Evolutionary conservation across 345 rosid genomes (phyloP), one percentile per base, ranked within the genome.

Genomic region (Firmiana major): DNA sequence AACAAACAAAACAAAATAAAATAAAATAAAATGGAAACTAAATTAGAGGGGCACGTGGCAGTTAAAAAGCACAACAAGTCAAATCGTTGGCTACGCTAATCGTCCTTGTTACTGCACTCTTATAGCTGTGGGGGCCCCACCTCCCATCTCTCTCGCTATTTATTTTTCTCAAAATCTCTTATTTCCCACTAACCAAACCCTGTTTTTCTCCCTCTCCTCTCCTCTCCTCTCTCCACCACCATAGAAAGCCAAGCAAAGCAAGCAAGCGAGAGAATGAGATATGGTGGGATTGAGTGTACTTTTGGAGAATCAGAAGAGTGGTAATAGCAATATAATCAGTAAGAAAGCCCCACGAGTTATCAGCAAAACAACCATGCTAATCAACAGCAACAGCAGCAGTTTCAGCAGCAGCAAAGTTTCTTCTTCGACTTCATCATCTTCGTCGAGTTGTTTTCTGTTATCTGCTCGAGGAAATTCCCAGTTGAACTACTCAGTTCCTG

Each of bases 201-300:
- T 51, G 16, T 36, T 3, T 55, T 21, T 13, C 28, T 3, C 53
- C 57, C 22, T 24, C 34, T 5, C 34, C 34, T 31, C 34, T 31
- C 57, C 22, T 24, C 34, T 5, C 34, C 34, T 31, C 34, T 31
- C 34, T 31, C 34, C 34, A 31, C 34, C 34, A 0, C 34, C 34
- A 31, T 31, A 31, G 34, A 31, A 31, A 31, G 34, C 0, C 7
- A 3, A 5, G 6, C 4, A 38, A 38, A 38, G 40, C 40, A 38
- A 38, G 40, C 5, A 38, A 38, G 4, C 1, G 4, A 38, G 28
- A 57, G 46, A 63, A 36, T 60, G 34, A 54, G 34, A 83, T 66
- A 92, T 94, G 98, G 97, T 87, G 83, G 98, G 97, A 53, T 81
- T 94, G 70, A 92, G 98, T 69, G 81, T 94, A 71, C 86, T 94